Base-by-base conservation (phyloP, 371 early-diverging fungal species). In the Mycotypha africana region DNA sequence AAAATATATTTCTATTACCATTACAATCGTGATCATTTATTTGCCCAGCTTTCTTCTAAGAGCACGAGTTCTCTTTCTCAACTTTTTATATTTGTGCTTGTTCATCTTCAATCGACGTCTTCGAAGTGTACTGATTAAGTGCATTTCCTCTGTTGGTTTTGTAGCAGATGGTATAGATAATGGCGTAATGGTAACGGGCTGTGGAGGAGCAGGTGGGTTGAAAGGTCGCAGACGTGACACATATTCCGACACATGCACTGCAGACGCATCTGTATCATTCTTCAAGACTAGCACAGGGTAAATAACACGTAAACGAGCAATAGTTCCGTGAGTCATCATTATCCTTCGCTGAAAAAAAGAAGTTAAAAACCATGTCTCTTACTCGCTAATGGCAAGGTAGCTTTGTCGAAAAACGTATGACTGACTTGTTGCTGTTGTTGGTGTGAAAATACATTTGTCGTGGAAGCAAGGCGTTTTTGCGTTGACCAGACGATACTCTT, bases 41-140 rank as follows among this genome's bases (percentile, higher is more conserved):
- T 89, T 89, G 59, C 87, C 86, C 39, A 88, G 74, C 49, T 81
- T 79, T 74, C 82, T 86, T 58, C 87, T 79, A 62, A 86, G 59
- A 10, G 89, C 88, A 49, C 85, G 79, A 30, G 80, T 83, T 66
- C 85, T 76, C 77, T 88, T 88, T 59, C 85, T 79, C 54, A 88
- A 72, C 60, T 90, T 90, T 67, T 78, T 82, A 58, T 85, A 84
- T 63, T 90, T 90, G 62, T 90, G 91, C 74, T 90, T 90, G 60
- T 88, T 86, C 89, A 90, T 88, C 74, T 90, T 90, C 62, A 83
- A 70, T 51, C 73, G 82, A 60, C 87, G 76, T 71, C 88, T 90
- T 69, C 88, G 74, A 57, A 79, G 60, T 17, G 86, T 82, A 56
- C 86, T 86, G n/a, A 81, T 76, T 53, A 82, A 45, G 32, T 66